phyloP scores from a whole-genome alignment of 306 rosid species.

The Ormosia semicastrata region DNA sequence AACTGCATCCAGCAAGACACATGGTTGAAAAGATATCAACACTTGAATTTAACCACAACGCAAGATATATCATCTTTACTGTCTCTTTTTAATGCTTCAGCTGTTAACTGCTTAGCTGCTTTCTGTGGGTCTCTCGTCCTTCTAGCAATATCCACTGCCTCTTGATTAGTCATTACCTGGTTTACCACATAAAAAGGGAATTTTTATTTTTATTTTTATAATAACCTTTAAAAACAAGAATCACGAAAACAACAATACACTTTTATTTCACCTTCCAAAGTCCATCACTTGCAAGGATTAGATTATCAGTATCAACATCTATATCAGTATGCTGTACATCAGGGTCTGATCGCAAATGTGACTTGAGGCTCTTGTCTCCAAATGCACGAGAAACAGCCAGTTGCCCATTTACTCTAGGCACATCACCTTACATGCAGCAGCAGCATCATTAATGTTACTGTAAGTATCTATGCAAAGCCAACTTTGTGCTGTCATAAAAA shows the following conservation, averaged over 20 bases:
- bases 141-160: conserved; percentile 81
- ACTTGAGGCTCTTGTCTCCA: conserved; percentile 92
- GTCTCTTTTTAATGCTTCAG: conserved; percentile 78
- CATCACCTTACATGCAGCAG: conserved; percentile 62
- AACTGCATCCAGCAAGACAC: conserved; percentile 23
- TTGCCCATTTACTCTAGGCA: conserved; percentile 93
- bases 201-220: not conserved
- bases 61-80: conserved; percentile 95
- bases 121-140: conserved; percentile 63
- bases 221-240: not conserved
- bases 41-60: conserved; percentile 74
- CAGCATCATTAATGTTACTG: conserved; percentile 23
- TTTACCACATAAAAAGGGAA: conserved; percentile 29
- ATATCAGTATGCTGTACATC: conserved; percentile 45
- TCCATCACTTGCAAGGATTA: conserved; percentile 90
- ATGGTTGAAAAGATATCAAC: conserved; percentile 23
- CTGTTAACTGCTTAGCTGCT: conserved; percentile 78
- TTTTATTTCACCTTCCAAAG: conserved; percentile 76
- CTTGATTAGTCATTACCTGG: conserved; percentile 90
- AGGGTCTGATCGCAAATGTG: conserved; percentile 85
- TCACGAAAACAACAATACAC: not conserved
- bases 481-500: not conserved
- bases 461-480: not conserved
- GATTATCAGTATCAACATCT: conserved; percentile 51
- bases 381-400: conserved; percentile 96